These are phyloP conservation scores for Nepenthes alata DNA, from an alignment of 179 eudicot genomes.

Conservation along the genomic window DNA sequence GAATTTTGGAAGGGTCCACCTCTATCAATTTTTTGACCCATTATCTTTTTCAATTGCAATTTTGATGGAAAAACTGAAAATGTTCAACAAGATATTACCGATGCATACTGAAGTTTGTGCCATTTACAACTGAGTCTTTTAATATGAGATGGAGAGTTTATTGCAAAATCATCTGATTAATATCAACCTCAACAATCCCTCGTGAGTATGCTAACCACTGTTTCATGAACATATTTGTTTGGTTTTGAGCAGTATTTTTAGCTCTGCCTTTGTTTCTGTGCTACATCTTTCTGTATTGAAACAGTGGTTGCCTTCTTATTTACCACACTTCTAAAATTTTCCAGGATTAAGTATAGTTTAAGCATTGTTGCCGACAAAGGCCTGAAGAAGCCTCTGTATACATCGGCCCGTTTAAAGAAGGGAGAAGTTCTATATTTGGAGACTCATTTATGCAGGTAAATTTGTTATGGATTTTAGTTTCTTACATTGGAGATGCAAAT, in stretches of 20 bases:
- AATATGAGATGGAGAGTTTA: too few relatives aligned
- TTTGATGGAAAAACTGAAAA: too few relatives aligned
- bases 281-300: neutral
- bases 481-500: too few relatives aligned
- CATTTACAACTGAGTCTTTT: too few relatives aligned
- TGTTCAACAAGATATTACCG: too few relatives aligned
- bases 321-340: neutral
- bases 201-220: neutral
- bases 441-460: conserved; percentile 48
- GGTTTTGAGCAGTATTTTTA: neutral
- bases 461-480: neutral
- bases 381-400: conserved; percentile 47
- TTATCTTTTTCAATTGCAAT: too few relatives aligned
- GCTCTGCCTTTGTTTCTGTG: neutral
- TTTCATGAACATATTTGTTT: neutral
- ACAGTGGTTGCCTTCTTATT: neutral
- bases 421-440: conserved; percentile 66
- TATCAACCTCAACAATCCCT: too few relatives aligned
- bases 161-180: too few relatives aligned
- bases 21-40: too few relatives aligned
- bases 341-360: conserved; percentile 60
- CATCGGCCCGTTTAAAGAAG: conserved; percentile 63
- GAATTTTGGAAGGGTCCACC: too few relatives aligned
- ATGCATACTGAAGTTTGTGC: too few relatives aligned
- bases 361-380: conserved; percentile 66